Percentiles rank a stretch among this genome's conserved stretches.
Evolutionary conservation across 108 stramenopile genomes (phyloP).

Genomic region (Cyclotella kingstonii): DNA sequence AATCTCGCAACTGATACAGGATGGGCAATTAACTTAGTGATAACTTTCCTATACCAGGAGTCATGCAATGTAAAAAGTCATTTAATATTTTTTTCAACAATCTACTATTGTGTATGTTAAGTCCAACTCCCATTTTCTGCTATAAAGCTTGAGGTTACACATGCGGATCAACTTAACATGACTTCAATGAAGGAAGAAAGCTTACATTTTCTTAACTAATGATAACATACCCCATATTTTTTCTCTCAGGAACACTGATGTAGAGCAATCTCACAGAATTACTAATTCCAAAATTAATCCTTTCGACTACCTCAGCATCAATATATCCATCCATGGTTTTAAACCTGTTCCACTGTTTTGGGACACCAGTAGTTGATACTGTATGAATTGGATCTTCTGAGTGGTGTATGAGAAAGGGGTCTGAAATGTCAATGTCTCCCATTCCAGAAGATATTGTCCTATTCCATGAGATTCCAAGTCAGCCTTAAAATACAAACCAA

Average conservation of each 20-base stretch:
- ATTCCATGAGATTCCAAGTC: slow-evolving; percentile 49
- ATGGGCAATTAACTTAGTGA: no score
- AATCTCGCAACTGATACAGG: no score
- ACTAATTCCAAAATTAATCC: slow-evolving; percentile 65
- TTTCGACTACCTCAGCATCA: slow-evolving; percentile 58
- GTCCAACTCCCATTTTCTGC: no score
- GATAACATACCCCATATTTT: slow-evolving; percentile 42
- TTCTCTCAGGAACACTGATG: slow-evolving; percentile 50
- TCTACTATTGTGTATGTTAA: no score
- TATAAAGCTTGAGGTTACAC: no score
- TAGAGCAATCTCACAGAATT: slow-evolving; percentile 50
- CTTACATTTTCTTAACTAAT: no score
- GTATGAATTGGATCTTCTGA: slow-evolving; percentile 15
- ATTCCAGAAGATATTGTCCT: not conserved
- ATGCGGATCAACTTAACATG: no score
- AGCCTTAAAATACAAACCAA: slow-evolving; percentile 59
- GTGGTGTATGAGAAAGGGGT: not conserved
- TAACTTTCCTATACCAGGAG: no score
- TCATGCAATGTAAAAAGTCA: no score
- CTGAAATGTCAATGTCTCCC: slow-evolving; percentile 17
- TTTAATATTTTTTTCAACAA: no score
- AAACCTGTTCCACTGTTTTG: slow-evolving; percentile 4
- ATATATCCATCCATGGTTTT: slow-evolving; percentile 65
- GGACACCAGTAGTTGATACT: slow-evolving; percentile 11
- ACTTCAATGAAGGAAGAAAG: no score